Percentiles rank a stretch among this genome's conserved stretches.
Conservation (phyloP, 2,329 filamentous ascomycete genomes). For the Beauveria asiatica region DNA sequence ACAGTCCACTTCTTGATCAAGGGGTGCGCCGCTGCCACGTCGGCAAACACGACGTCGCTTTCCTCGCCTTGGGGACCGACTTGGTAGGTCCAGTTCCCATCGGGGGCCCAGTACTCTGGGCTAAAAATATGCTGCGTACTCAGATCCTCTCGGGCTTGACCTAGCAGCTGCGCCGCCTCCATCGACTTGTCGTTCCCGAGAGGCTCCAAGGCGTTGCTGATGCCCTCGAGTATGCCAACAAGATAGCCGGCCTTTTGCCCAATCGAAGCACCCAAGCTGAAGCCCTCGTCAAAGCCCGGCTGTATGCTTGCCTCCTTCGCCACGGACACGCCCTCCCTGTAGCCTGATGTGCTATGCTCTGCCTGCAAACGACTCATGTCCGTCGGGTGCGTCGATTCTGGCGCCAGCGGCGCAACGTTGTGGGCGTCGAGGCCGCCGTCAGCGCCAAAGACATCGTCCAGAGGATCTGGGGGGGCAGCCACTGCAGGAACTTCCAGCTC, state of each 20-base stretch:
- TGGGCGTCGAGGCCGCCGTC: conserved; percentile 9
- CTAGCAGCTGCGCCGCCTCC: conserved; percentile 27
- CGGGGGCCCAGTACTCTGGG: conserved; percentile 55
- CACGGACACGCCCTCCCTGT: conserved; percentile 74
- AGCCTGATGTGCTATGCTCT: conserved; percentile 76
- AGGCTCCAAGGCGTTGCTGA: conserved; percentile 41
- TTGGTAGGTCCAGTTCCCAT: conserved; percentile 63
- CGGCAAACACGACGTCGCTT: conserved; percentile 43
- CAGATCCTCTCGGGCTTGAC: conserved; percentile 50
- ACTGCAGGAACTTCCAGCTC: background rate
- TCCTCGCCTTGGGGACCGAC: conserved; percentile 32
- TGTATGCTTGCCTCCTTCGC: conserved; percentile 75
- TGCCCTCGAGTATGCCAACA: conserved; percentile 68
- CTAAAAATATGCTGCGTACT: conserved; percentile 55
- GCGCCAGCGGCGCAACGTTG: conserved; percentile 9
- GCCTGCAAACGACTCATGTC: conserved; percentile 68
- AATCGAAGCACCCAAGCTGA: conserved; percentile 71
- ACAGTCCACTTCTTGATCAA: conserved; percentile 53
- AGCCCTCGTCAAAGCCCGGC: conserved; percentile 85
- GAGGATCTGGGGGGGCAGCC: conserved; percentile 14
- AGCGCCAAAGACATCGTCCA: conserved; percentile 31
- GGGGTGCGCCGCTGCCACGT: conserved; percentile 61
- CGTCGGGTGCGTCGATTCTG: conserved; percentile 33
- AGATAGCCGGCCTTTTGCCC: conserved; percentile 67
- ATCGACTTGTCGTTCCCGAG: conserved; percentile 19